phyloP scores from a whole-genome alignment of 768 basidiomycete species.

The Crucibulum laeve region DNA sequence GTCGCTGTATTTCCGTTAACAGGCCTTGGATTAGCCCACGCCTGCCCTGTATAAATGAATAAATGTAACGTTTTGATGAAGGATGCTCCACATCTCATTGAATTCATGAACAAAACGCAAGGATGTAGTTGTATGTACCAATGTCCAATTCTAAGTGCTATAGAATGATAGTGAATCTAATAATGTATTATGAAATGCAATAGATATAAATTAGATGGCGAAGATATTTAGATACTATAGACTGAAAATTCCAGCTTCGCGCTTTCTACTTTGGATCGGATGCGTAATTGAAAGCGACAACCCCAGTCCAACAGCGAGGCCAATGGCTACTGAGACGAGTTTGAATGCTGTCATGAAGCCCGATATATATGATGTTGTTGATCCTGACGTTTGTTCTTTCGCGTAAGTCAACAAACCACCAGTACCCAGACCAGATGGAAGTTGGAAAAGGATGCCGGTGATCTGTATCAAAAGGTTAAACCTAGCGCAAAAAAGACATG shows the following conservation, averaged over 20 bases:
- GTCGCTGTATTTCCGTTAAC: too few relatives aligned
- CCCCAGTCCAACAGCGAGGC: conserved; percentile 75
- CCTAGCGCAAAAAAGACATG: background rate
- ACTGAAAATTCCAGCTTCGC: conserved; percentile 62
- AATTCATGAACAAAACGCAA: too few relatives aligned
- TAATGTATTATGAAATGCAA: background rate
- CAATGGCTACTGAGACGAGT: conserved; percentile 74
- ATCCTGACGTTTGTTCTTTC: conserved; percentile 47
- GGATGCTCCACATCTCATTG: too few relatives aligned
- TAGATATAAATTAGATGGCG: background rate
- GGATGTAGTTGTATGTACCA: too few relatives aligned
- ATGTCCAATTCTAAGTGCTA: too few relatives aligned
- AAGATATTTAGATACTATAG: conserved; percentile 22
- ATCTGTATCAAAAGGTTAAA: conserved; percentile 30
- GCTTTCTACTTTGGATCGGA: conserved; percentile 53
- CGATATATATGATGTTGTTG: conserved; percentile 52
- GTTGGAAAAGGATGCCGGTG: conserved; percentile 80
- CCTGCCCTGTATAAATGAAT: too few relatives aligned
- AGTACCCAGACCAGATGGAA: conserved; percentile 77
- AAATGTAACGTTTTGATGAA: too few relatives aligned
- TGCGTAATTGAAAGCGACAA: conserved; percentile 64
- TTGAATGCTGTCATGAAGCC: conserved; percentile 76
- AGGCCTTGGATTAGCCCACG: too few relatives aligned
- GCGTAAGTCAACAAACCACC: conserved; percentile 77
- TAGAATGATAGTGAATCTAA: too few relatives aligned